Evolutionary conservation across 2,329 filamentous ascomycete species (phyloP), one percentile per base, ranked within the genome.

Genomic region (Apiospora aurea): DNA sequence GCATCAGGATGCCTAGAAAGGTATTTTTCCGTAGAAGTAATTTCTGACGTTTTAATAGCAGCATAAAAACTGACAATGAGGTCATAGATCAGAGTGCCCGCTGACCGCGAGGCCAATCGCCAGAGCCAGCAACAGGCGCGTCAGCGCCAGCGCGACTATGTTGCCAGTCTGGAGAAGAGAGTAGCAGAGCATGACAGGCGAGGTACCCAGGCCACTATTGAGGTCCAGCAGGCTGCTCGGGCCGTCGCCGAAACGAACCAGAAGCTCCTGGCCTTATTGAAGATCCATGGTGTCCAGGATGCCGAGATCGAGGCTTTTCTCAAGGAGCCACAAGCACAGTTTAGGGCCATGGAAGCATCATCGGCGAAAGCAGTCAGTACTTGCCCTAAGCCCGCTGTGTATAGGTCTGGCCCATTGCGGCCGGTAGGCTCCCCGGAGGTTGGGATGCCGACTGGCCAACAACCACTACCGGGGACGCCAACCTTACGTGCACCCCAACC

Each of bases 51-150:
- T 61, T 21, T 11, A 14, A 13, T 24, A 26, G 26, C 10, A 53
- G 2, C 16, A 61, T 7, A 8, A 34, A 3, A 34, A 61, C 57
- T 64, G 57, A 64, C 11, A 6, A n/a, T n/a, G 34, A 64, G 18
- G 8, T 41, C 29, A 64, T 41, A 75, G 74, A 71, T 77, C 70
- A 74, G 77, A 43, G 34, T 72, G 29, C 76, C 77, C 2, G 73
- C 72, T 1, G 72, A 76, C 68, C 24, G 70, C 14, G 73, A 74
- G 10, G 75, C 75, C 43, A 77, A 76, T 75, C 83, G 86, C 74
- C 84, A 88, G 74, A 89, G 87, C 77, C 87, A 89, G 79, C 85
- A 87, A 67, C 85, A 85, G 47, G 87, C 85, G 21, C 83, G 88
- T 47, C 86, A 85, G 41, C 86, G 87, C 49, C 85, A 83, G 44